Conservation (phyloP, 176 grass and related monocot species). For the Coix lacrymajobi region DNA sequence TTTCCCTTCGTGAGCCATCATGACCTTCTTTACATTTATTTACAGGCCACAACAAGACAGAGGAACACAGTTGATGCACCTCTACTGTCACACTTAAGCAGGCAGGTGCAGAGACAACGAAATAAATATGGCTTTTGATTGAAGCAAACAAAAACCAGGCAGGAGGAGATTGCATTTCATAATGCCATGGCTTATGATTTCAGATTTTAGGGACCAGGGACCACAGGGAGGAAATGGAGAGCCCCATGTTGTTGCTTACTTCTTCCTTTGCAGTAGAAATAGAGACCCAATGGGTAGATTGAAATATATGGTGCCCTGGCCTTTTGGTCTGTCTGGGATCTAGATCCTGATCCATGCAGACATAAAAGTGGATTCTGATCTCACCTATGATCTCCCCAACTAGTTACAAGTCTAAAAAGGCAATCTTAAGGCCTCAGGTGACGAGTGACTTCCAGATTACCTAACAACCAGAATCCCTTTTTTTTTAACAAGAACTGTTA, state of each 20-base stretch:
- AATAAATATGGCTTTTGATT: slow-evolving; percentile 19
- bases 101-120: slow-evolving; percentile 9
- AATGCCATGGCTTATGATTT: slow-evolving; percentile 1
- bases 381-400: not conserved
- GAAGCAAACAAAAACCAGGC: slow-evolving; percentile 12
- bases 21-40: not conserved
- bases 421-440: not conserved
- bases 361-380: slow-evolving; percentile 28
- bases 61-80: slow-evolving; percentile 24
- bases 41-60: slow-evolving; percentile 19
- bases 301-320: not conserved
- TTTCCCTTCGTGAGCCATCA: slow-evolving; percentile 2
- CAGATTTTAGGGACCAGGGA: slow-evolving; percentile 11
- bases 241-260: not conserved
- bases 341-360: slow-evolving; percentile 28
- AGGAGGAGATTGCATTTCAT: not conserved
- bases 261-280: not conserved
- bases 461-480: not conserved
- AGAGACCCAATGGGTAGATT: not conserved
- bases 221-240: not conserved
- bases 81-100: slow-evolving; percentile 19
- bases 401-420: not conserved
- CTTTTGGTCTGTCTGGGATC: slow-evolving; percentile 32
- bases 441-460: not conserved
- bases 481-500: not conserved